Evolutionary conservation across 257 asterid species (phyloP).

Genomic region (Ophiorrhiza pumila): DNA sequence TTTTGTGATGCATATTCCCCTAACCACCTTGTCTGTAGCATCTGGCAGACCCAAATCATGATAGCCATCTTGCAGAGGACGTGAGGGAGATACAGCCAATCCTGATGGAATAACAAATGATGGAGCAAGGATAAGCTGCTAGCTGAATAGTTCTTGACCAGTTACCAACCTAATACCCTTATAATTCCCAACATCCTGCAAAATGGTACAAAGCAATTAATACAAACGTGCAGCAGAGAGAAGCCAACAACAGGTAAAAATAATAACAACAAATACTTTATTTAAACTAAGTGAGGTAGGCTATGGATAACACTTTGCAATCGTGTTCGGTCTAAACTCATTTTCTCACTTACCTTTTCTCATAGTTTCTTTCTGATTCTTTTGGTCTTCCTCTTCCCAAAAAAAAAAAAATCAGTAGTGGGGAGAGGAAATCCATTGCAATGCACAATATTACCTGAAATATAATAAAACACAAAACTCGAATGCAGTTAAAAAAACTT

Average conservation of each 20-base stretch:
- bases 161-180: conserved; percentile 79
- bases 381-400: too few relatives aligned
- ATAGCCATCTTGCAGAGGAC: conserved; percentile 19
- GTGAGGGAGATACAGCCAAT: conserved; percentile 31
- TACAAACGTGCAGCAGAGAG: conserved; percentile 2
- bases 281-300: too few relatives aligned
- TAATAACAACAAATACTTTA: too few relatives aligned
- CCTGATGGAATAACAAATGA: conserved; percentile 45
- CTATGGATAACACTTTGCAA: too few relatives aligned
- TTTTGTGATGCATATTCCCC: conserved; percentile 76
- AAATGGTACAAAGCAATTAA: conserved; percentile 21
- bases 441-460: too few relatives aligned
- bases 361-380: too few relatives aligned
- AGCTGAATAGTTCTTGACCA: conserved; percentile 88
- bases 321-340: too few relatives aligned
- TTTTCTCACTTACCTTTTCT: too few relatives aligned
- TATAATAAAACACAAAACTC: too few relatives aligned
- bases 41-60: conserved; percentile 30
- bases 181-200: conserved; percentile 55
- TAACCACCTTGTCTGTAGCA: conserved; percentile 52
- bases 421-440: too few relatives aligned
- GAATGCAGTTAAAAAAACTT: too few relatives aligned
- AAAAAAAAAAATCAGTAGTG: too few relatives aligned
- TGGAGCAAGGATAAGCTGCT: conserved; percentile 70
- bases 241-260: neutral